Base-by-base conservation (phyloP, 2,329 filamentous ascomycete genomes). In the Neodidymelliopsis sp. region DNA sequence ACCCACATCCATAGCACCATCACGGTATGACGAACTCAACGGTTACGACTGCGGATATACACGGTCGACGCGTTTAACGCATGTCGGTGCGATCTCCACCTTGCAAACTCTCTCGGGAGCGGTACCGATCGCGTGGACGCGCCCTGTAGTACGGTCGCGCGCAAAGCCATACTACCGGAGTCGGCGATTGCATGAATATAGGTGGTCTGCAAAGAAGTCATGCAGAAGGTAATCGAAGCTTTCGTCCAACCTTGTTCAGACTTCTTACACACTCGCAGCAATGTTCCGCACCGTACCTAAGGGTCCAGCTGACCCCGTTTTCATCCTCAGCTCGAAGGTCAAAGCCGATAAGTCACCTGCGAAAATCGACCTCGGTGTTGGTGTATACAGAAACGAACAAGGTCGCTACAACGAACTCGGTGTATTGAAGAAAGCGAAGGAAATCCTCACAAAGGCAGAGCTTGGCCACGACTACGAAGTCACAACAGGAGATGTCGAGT, bases 281-380 rank as follows among this genome's bases (percentile, higher is more conserved):
- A 63, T 63, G 54, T 65, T 68, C 35, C 59, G 63, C 35, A 56
- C 60, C 18, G 51, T 71, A 6, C 51, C 54, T 1, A 42, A 54
- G 19, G 69, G 66, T 30, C 60, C 64, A 10, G 49, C 52, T 10
- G 72, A 75, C 38, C 61, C 63, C 9, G 72, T 74, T 57, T 72
- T 60, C 41, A 49, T 54, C 10, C 59, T 74, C n/a, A 73, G 71
- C 42, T 58, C 57, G 7, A 52, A 53, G n/a, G 63, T 65, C 5
- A 66, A 71, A 23, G 57, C 48, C 16, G 72, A 74, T 27, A 44
- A 35, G 2, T 57, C 50, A 11, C 57, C 63, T 0, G 42, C 60
- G 11, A 74, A 74, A 42, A 65, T 74, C 7, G 72, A 75, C 37
- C 54, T 75, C 4, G 72, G 71, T 9, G 70, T 73, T 10, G 72